Base-by-base conservation (phyloP, 2,329 filamentous ascomycete species). In the Ciborinia camelliae region DNA sequence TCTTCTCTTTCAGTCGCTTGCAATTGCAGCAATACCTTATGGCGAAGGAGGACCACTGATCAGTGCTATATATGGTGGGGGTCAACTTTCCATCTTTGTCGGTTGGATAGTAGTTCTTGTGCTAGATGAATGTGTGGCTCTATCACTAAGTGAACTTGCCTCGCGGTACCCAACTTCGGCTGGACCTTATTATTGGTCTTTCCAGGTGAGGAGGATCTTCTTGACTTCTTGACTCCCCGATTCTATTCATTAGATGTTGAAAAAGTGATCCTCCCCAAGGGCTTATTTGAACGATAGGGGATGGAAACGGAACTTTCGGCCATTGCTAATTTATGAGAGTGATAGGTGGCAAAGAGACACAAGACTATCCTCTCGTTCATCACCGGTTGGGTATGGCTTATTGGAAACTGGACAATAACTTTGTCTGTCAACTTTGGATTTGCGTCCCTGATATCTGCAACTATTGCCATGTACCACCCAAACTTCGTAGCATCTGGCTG, bases 391-490 rank as follows among this genome's bases (percentile, higher is more conserved):
- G 80, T 88, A 28, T 92, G 90, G 74, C 84, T 91, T 23, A 86
- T 91, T 60, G 90, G 90, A 65, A 92, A 92, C 77, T 88, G 92
- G 75, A 91, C 88, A 69, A 93, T 93, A 70, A 92, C 90, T 0
- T 80, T 92, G n/a, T 84, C 89, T n/a, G 89, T 92, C 74, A 90
- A 91, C 79, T 92, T 92, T 71, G 90, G 89, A 73, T 83, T 85
- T 65, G 82, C 83, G 1, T 82, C 80, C 1, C 71, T 87, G 54
- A 76, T 86, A 41, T 80, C 80, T 3, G 82, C 80, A 0, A 80
- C 79, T 0, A 73, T 84, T 5, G 78, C 80, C 3, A 80, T 87
- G 69, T 86, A 82, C 69, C 80, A 84, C 62, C 81, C 82, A 0
- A 78, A 81, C 65, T 85, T 81, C 73, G 77, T 73, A 0, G 77